Base-by-base conservation (phyloP, 2,329 filamentous ascomycete genomes). In the Chrysosporium keratinophilum region DNA sequence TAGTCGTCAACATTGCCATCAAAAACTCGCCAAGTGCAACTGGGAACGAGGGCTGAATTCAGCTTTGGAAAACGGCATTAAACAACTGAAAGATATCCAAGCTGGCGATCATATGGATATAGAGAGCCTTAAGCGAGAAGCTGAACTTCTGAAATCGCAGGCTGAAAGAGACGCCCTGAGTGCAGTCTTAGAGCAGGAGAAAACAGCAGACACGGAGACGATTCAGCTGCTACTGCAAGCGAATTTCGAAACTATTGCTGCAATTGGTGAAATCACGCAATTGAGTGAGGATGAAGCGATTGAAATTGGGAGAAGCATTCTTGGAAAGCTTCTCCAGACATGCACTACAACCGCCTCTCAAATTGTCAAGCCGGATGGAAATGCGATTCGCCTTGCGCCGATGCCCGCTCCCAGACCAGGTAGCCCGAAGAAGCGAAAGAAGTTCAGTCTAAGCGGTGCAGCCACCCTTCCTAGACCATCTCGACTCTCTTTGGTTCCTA, bases 31-130 rank as follows among this genome's bases (percentile, higher is more conserved):
- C 44, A 88, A 85, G 67, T 82, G 78, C 45, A 87, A 84, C 58
- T 98, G 93, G 93, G 88, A 95, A 59, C 83, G 88, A 50, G 80
- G 83, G 44, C 78, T 98, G 57, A 90, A 95, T 63, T 88, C 88
- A 1, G 93, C 93, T 3, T 77, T 97, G 34, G 85, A 90, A 57
- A 88, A 94, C 65, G 88, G 88, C 61, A 74, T 95, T 55, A 79
- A 82, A 57, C 89, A 94, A 63, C 78, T 98, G 34, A 78, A 80
- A 52, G 79, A 84, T 35, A 79, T 83, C n/a, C 87, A 85, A 49
- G 75, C 76, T 12, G 75, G 76, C 10, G 83, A 88, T 57, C 76
- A 77, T 15, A 77, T 78, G 35, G 88, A 96, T 64, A 74, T 84
- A 49, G 80, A 83, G 11, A 86, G 77, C 55, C 72, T 98, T 58